Evolutionary conservation across 306 rosid genomes (phyloP), one percentile per base, ranked within the genome.

Genomic region (Sechiopsis laciniata): DNA sequence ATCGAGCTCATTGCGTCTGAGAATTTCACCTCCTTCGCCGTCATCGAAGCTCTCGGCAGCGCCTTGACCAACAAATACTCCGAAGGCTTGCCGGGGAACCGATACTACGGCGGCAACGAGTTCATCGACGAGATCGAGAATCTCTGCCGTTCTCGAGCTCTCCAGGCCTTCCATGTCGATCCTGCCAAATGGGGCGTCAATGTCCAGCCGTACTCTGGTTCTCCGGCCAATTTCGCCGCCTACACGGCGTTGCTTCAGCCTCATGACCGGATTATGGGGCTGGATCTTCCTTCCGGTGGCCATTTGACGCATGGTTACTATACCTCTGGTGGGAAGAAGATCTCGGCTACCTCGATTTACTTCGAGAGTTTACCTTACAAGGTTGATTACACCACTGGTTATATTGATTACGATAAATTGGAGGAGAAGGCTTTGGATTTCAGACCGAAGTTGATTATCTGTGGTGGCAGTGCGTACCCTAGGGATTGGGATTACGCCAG

Each of bases 371-470:
- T 92, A 80, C 97, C 97, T 0, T 92, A 89, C 77, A 92, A 92
- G 89, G 96, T 92, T 76, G 84, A 84, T 77, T 80, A 59, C 5
- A 5, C 32, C 0, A 85, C 94, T 7, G 97, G 97, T 0, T 88
- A 48, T 68, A 85, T 92, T 35, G 97, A 92, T 65, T 89, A 92
- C 48, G 96, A 86, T 2, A 89, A 76, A 79, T 75, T 92, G 81
- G 97, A 92, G 75, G 97, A 92, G 90, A 92, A 92, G 80, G 97
- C 97, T 11, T 69, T 92, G 91, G 97, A 92, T 82, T 92, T 92
- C 80, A 86, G 96, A 76, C 97, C 96, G 0, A 82, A 42, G 75
- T 51, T 92, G 87, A 89, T 92, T 9, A 92, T 92, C 26, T 92
- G 97, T 20, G 97, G 97, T 70, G 97, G 97, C 3, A 92, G 97